Base-by-base conservation (phyloP, 1,284 basidiomycete species). In the Malassezia sp. region DNA sequence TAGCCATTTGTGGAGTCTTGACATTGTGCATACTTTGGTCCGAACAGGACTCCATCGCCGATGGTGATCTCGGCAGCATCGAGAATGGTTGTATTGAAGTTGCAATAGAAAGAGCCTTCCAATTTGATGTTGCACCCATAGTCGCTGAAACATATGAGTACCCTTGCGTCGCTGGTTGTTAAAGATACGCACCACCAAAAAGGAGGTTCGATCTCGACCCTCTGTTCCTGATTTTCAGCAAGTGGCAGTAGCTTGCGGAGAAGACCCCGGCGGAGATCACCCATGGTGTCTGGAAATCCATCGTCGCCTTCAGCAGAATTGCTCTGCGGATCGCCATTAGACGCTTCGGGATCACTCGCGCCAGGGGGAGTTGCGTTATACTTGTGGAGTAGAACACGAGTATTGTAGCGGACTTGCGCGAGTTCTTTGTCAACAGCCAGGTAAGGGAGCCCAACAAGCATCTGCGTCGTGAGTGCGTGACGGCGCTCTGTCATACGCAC, bases 111-210 rank as follows among this genome's bases (percentile, higher is more conserved):
- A 18, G 41, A 24, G 21, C 57, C 59, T 31, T 57, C 57, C 10
- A 61, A 48, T 22, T 49, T 52, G 27, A 61, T 57, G 30, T 61
- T 61, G 14, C 38, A 42, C 2, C 59, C 59, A 26, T 57, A 59
- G 38, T 61, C 56, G 30, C 53, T 47, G 23, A 21, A 17, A 15
- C 12, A 33, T 12, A 22, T 32, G 33, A 42, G 30, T 15, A n/a
- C 15, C 20, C 11, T 18, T 15, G 8, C 11, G n/a, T 21, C 15
- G 12, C 24, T 18, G 20, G 22, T 2, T 4, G 12, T 22, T 18
- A 17, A 12, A 20, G 17, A 4, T 14, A 37, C 49, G 27, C 40
- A 55, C 49, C 45, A 47, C 24, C 31, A 53, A 18, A 60, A 54
- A 0, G 56, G 56, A 3, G 57, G 57, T 20, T 60, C 59, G 18